Evolutionary conservation across 2,329 filamentous ascomycete genomes (phyloP).

Genomic region (Penicillium janthinellum): DNA sequence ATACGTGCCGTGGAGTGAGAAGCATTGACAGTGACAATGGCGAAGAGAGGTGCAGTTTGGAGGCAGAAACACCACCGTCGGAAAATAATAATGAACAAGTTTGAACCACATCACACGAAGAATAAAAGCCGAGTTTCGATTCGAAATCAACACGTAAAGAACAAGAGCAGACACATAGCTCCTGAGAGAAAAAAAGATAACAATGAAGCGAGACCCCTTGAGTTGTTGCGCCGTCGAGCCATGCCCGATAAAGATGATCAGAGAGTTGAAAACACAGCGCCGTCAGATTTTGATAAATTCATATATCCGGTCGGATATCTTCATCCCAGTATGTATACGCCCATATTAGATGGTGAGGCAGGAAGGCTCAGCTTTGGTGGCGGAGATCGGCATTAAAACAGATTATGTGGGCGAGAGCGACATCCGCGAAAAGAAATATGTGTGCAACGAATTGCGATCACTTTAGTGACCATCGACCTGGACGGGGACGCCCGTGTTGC

Average conservation of each 20-base stretch:
- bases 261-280: constrained; percentile 26
- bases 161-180: constrained; percentile 5
- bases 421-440: constrained; percentile 8
- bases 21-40: constrained; percentile 21
- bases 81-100: constrained; percentile 20
- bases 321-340: constrained; percentile 41
- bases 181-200: constrained; percentile 13
- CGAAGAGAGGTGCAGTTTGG: background rate
- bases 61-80: constrained; percentile 14
- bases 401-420: constrained; percentile 28
- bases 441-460: constrained; percentile 32
- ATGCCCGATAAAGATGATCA: constrained; percentile 30
- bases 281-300: constrained; percentile 25
- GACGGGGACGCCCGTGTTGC: constrained; percentile 27
- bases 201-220: constrained; percentile 8
- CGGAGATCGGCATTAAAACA: constrained; percentile 26
- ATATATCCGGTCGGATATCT: constrained; percentile 35
- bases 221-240: constrained; percentile 38
- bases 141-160: constrained; percentile 10
- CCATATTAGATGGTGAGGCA: constrained; percentile 37
- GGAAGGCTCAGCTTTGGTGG: constrained; percentile 12
- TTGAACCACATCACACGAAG: constrained; percentile 10
- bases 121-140: constrained; percentile 7
- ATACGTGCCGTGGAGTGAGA: constrained; percentile 5
- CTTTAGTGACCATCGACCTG: constrained; percentile 30